Evolutionary conservation across 148 eudicot genomes (phyloP).

Genomic region (Silene latifolia): DNA sequence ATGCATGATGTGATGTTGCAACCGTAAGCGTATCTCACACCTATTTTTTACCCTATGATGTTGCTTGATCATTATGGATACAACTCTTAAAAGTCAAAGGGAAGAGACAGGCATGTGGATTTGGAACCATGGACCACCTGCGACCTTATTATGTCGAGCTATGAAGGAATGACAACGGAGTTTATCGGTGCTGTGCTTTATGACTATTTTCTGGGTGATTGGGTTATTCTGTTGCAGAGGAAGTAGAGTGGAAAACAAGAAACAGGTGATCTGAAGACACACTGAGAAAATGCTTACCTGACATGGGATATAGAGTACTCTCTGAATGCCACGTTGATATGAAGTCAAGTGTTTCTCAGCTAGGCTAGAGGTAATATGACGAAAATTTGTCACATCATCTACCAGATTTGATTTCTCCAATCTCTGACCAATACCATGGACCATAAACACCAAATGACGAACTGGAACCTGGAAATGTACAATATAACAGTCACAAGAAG

Average conservation of each 20-base stretch:
- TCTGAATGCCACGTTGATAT: constrained; percentile 69
- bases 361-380: constrained; percentile 66
- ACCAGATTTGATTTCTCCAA: constrained; percentile 90
- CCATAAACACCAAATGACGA: constrained; percentile 94
- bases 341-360: constrained; percentile 87
- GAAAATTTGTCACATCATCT: constrained; percentile 83
- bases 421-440: constrained; percentile 99
- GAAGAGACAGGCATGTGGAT: neutral
- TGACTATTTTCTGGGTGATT: neutral
- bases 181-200: neutral
- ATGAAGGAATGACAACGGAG: neutral
- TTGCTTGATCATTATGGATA: neutral
- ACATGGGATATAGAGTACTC: constrained; percentile 93
- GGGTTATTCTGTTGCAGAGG: neutral
- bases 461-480: constrained; percentile 72
- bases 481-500: neutral
- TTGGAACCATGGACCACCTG: neutral
- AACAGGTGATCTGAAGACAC: neutral
- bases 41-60: neutral
- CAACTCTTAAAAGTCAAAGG: neutral
- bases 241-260: neutral
- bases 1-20: neutral
- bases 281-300: constrained; percentile 48
- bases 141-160: too few species aligned
- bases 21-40: neutral